A percentile compares a stretch with the other conserved stretches of the same genome.
Conservation (phyloP, 2,329 filamentous ascomycete species). For the Cercospora zeina region DNA sequence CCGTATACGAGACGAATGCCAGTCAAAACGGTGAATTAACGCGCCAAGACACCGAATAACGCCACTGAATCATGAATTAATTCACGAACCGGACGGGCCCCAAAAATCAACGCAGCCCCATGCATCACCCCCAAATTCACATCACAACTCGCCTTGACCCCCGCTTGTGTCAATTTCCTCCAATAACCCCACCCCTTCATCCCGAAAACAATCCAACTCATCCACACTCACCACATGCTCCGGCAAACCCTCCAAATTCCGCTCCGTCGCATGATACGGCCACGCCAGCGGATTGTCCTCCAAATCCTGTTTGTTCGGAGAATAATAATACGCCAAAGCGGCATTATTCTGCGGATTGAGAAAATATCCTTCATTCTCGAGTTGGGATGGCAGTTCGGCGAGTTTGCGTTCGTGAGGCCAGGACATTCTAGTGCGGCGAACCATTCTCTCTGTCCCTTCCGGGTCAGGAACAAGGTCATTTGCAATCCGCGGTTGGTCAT, state of each 20-base stretch:
- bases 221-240: conserved; percentile 35
- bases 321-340: conserved; percentile 26
- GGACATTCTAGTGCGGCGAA: neutral
- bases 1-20: no score
- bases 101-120: conserved; percentile 30
- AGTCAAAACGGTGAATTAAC: no score
- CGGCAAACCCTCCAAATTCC: conserved; percentile 36
- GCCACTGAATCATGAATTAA: no score
- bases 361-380: conserved; percentile 37
- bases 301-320: conserved; percentile 12
- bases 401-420: conserved; percentile 22
- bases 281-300: conserved; percentile 37
- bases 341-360: conserved; percentile 22
- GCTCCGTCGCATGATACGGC: conserved; percentile 36
- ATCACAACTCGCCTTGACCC: conserved; percentile 31
- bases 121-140: conserved; percentile 36
- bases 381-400: conserved; percentile 28
- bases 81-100: no score
- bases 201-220: conserved; percentile 38
- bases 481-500: neutral
- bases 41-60: no score
- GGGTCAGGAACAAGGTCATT: neutral
- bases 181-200: conserved; percentile 37
- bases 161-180: conserved; percentile 33
- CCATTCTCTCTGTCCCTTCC: neutral